Conservation (phyloP, 179 eudicot species). For the Spinacia oleracea region DNA sequence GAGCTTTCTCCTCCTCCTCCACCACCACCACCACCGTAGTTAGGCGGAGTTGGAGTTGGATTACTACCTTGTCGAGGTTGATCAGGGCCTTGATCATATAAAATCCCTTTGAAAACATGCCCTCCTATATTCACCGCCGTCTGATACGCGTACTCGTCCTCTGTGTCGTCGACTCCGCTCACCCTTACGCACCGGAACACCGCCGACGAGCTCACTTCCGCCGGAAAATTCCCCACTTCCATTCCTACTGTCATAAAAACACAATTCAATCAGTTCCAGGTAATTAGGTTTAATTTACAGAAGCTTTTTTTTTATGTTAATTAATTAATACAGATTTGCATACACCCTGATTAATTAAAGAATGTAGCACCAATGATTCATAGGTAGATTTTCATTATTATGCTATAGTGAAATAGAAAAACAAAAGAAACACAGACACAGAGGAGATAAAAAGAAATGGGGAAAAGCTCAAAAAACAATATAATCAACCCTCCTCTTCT, state of each 20-base stretch:
- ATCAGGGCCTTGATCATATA: slow-evolving; percentile 86
- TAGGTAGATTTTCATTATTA: too few relatives aligned
- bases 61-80: slow-evolving; percentile 6
- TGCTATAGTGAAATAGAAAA: neutral
- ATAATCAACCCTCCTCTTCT: too few relatives aligned
- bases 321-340: too few relatives aligned
- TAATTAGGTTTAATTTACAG: slow-evolving; percentile 14
- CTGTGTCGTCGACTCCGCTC: slow-evolving; percentile 58
- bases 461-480: neutral
- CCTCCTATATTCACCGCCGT: slow-evolving; percentile 91
- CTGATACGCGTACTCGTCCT: slow-evolving; percentile 82
- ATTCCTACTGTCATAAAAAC: slow-evolving; percentile 38
- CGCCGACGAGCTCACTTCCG: slow-evolving; percentile 62
- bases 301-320: too few relatives aligned
- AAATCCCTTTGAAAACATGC: slow-evolving; percentile 87
- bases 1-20: slow-evolving; percentile 39
- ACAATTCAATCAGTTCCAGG: too few relatives aligned
- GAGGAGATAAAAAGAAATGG: neutral
- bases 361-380: too few relatives aligned
- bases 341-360: too few relatives aligned
- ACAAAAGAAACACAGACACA: slow-evolving; percentile 13
- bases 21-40: slow-evolving; percentile 18
- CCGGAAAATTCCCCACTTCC: slow-evolving; percentile 68
- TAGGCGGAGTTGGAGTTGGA: neutral
- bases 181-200: slow-evolving; percentile 75